Base-by-base conservation (phyloP, 2,329 filamentous ascomycete genomes). In the Escovopsis weberi region DNA sequence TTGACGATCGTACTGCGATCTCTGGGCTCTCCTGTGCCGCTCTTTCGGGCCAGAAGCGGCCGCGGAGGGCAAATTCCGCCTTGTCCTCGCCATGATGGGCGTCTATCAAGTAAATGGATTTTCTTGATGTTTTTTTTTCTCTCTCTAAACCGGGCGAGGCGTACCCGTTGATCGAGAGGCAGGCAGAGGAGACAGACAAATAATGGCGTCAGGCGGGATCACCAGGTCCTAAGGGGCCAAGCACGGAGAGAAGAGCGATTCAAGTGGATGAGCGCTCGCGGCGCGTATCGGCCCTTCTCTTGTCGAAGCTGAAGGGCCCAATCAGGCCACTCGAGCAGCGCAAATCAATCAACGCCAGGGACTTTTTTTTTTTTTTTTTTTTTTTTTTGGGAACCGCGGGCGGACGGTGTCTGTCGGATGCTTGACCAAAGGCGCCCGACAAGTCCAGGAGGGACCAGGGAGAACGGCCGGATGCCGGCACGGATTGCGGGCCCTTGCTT, bases 11-110 rank as follows among this genome's bases (percentile, higher is more conserved):
- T 53, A 57, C 50, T 57, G 58, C 35, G 55, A 52, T 47, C 54
- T 55, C 40, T 55, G 52, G 40, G 52, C 48, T 46, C 57, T 56
- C 45, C 49, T 61, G 48, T 60, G 60, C 48, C 55, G 53, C 47
- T 62, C 59, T 45, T 62, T 63, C 42, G 59, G 49, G 42, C 60
- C 57, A 43, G 55, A 54, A 40, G 48, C 51, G 41, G 54, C 53
- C 42, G 53, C 49, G 42, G 53, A 51, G 42, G 54, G 55, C 46
- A 57, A 43, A 47, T 51, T 55, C 51, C 59, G 54, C 49, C 59
- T 63, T 51, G 55, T 54, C 53, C 55, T 59, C 45, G 53, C 62
- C 62, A 64, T 64, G 48, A 53, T 33, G 18, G 37, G 37, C 28
- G 19, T 19, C 33, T 44, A 37, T 40, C 32, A 23, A 38, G 28